These are phyloP conservation scores for Clohesyomyces aquaticus DNA, from an alignment of 495 filamentous ascomycete species.

Conservation along the genomic window DNA sequence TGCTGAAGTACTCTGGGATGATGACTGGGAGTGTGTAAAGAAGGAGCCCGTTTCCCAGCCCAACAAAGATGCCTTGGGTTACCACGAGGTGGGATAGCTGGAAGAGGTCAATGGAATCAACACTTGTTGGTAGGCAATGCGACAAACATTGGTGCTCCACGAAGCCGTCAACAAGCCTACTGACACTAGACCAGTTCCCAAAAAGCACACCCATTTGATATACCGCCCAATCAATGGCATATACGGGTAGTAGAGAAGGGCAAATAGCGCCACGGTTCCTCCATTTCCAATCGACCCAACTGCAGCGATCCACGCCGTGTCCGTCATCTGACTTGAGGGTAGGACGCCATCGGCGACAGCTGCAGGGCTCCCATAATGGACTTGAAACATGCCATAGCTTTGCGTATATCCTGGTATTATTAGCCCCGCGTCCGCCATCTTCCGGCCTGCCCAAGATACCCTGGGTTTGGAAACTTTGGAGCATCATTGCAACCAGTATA, in stretches of 20 bases:
- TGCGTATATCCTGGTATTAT: constrained; percentile 9
- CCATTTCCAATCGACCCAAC: constrained; percentile 13
- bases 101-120: neutral
- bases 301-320: constrained; percentile 10
- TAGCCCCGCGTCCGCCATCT: neutral
- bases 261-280: constrained; percentile 8
- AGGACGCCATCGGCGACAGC: constrained; percentile 7
- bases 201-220: constrained; percentile 2
- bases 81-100: neutral
- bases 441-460: neutral
- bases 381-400: constrained; percentile 22
- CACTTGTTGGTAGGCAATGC: neutral
- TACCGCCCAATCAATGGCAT: constrained; percentile 5
- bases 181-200: constrained; percentile 3
- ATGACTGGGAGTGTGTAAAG: constrained; percentile 4
- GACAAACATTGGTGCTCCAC: neutral
- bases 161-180: constrained; percentile 8
- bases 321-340: neutral
- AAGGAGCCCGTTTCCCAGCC: neutral
- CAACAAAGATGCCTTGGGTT: neutral
- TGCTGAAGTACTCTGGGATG: constrained; percentile 8
- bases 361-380: constrained; percentile 9
- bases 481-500: too few relatives aligned
- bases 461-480: too few relatives aligned
- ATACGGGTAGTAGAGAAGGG: constrained; percentile 9